These are phyloP conservation scores for Arthroderma sp. DNA, from an alignment of 2,329 filamentous ascomycete species.

Conservation along the genomic window DNA sequence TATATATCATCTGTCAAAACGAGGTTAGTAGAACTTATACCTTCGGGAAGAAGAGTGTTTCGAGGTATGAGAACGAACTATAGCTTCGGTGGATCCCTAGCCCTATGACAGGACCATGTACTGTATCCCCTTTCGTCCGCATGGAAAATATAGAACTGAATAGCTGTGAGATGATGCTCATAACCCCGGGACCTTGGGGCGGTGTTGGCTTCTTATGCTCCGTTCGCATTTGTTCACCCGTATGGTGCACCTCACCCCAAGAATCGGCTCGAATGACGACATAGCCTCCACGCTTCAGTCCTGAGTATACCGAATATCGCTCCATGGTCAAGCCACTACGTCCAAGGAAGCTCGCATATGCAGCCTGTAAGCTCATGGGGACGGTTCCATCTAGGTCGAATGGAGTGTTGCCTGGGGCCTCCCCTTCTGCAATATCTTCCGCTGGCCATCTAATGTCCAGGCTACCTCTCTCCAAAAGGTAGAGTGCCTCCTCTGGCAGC, in stretches of 20 bases:
- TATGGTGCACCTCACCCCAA: slow-evolving; percentile 24
- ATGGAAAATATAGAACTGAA: slow-evolving; percentile 25
- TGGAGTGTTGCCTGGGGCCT: slow-evolving; percentile 19
- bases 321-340: slow-evolving; percentile 55
- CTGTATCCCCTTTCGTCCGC: slow-evolving; percentile 19
- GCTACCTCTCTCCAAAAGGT: slow-evolving; percentile 74
- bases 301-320: slow-evolving; percentile 76
- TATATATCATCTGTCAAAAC: slow-evolving; percentile 63
- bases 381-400: slow-evolving; percentile 50
- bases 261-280: slow-evolving; percentile 59
- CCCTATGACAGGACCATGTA: slow-evolving; percentile 40
- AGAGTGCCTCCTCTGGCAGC: slow-evolving; percentile 82
- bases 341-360: slow-evolving; percentile 74
- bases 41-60: neutral
- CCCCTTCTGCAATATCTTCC: slow-evolving; percentile 17
- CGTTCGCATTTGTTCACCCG: neutral
- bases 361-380: slow-evolving; percentile 84
- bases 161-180: slow-evolving; percentile 24
- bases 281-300: slow-evolving; percentile 73
- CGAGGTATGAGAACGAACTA: slow-evolving; percentile 21
- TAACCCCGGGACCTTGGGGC: slow-evolving; percentile 17
- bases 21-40: slow-evolving; percentile 29
- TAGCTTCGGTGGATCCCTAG: slow-evolving; percentile 46
- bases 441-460: slow-evolving; percentile 77
- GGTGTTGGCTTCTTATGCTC: slow-evolving; percentile 8